phyloP scores from a whole-genome alignment of 805 yeast genomes.

The Starmera dryadoides region DNA sequence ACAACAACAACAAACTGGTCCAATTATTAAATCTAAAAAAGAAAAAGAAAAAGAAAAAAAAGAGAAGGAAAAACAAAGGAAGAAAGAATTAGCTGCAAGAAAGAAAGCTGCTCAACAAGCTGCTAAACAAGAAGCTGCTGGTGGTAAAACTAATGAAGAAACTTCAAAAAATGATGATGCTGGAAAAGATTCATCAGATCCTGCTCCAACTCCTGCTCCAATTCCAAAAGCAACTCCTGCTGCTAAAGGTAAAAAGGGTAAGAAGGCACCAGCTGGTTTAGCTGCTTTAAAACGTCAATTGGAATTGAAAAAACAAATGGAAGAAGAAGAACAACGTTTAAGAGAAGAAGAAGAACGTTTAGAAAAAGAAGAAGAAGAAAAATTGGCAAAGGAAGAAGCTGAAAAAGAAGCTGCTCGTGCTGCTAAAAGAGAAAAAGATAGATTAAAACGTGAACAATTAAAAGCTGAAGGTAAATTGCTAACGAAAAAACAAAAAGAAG shows the following conservation, averaged over 20 bases:
- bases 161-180: background rate
- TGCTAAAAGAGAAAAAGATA: conserved; percentile 82
- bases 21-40: conserved; percentile 81
- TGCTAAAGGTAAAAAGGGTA: conserved; percentile 39
- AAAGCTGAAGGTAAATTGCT: conserved; percentile 93
- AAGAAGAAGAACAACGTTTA: conserved; percentile 69
- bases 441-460: conserved; percentile 79
- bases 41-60: conserved; percentile 94
- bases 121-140: conserved; percentile 37
- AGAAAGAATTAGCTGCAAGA: conserved; percentile 83
- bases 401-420: conserved; percentile 50
- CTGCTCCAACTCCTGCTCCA: conserved; percentile 21
- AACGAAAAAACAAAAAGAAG: conserved; percentile 93
- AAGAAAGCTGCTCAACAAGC: conserved; percentile 68
- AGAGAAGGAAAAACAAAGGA: conserved; percentile 82
- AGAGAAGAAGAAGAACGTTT: conserved; percentile 68
- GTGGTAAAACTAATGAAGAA: conserved; percentile 4
- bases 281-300: conserved; percentile 88
- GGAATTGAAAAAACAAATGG: conserved; percentile 80
- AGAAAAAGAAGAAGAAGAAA: conserved; percentile 42
- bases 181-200: conserved; percentile 16
- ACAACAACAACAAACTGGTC: conserved; percentile 38
- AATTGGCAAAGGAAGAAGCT: conserved; percentile 31
- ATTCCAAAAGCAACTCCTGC: conserved; percentile 29
- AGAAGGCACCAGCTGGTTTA: conserved; percentile 82